Conservation (phyloP, 2,329 filamentous ascomycete species). For the Trichoderma oligosporum region DNA sequence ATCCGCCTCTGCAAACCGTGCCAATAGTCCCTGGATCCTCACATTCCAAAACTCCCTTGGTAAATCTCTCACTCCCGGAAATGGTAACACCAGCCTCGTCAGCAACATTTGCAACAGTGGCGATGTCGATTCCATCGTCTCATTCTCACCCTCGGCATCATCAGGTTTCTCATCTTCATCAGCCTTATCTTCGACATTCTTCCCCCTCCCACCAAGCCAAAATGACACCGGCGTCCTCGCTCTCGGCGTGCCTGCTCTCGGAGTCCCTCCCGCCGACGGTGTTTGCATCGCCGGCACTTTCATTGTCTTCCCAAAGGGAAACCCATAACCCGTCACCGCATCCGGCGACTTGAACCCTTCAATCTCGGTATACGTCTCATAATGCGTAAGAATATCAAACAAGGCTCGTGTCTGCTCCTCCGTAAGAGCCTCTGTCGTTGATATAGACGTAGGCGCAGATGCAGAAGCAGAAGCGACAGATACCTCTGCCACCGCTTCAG, state of each 20-base stretch:
- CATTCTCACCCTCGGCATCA: constrained; percentile 24
- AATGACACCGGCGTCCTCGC: constrained; percentile 26
- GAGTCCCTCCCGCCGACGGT: constrained; percentile 22
- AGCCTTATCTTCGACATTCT: not conserved
- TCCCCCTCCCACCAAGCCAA: constrained; percentile 12
- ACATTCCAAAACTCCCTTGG: constrained; percentile 61
- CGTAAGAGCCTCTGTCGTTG: constrained; percentile 23
- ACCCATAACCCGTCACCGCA: constrained; percentile 64
- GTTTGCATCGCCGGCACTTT: constrained; percentile 14
- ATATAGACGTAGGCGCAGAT: not conserved
- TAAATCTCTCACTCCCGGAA: constrained; percentile 64
- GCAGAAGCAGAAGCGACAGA: not conserved
- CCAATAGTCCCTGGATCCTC: constrained; percentile 57
- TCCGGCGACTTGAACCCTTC: constrained; percentile 64
- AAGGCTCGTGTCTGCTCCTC: constrained; percentile 49
- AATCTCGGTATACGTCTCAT: constrained; percentile 64
- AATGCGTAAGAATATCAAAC: constrained; percentile 57
- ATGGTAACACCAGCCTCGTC: constrained; percentile 58
- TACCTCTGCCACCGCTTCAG: not conserved
- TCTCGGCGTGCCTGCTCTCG: constrained; percentile 29
- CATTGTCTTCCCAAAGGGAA: constrained; percentile 53
- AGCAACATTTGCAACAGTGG: constrained; percentile 68
- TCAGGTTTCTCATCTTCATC: constrained; percentile 28
- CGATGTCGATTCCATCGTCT: constrained; percentile 43
- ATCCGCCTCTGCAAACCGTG: constrained; percentile 61